Evolutionary conservation across 495 filamentous ascomycete genomes (phyloP).

Genomic region (Lophiotrema nucula): DNA sequence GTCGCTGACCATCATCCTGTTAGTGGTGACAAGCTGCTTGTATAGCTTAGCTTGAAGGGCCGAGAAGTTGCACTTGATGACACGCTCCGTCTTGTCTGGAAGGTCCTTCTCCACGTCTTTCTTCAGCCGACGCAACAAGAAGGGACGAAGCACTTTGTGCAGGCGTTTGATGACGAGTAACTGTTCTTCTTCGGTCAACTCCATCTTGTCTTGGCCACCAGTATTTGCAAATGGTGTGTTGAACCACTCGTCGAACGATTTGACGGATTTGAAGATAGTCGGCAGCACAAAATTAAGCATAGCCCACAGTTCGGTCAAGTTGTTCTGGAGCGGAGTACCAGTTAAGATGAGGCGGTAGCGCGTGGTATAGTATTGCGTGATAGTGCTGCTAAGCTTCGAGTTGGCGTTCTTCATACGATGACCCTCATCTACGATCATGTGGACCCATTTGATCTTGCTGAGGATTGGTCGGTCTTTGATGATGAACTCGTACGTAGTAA

Average conservation of each 20-base stretch:
- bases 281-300: constrained; percentile 97
- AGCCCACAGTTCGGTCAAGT: constrained; percentile 92
- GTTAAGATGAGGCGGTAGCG: constrained; percentile 95
- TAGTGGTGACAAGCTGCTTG: constrained; percentile 92
- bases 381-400: constrained; percentile 91
- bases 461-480: constrained; percentile 96
- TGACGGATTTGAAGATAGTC: constrained; percentile 98
- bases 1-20: constrained; percentile 90
- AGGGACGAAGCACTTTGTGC: constrained; percentile 95
- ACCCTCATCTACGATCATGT: constrained; percentile 99
- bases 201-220: constrained; percentile 96
- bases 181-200: constrained; percentile 98
- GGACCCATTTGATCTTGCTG: constrained; percentile 97
- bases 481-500: constrained; percentile 99
- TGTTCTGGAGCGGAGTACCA: constrained; percentile 96
- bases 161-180: constrained; percentile 96
- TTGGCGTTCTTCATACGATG: constrained; percentile 99
- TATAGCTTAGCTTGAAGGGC: constrained; percentile 90
- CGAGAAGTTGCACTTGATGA: constrained; percentile 98
- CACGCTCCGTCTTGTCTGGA: constrained; percentile 96
- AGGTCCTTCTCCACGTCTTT: constrained; percentile 99
- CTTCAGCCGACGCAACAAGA: constrained; percentile 96
- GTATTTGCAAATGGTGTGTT: constrained; percentile 99
- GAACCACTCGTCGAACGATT: constrained; percentile 99
- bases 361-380: constrained; percentile 91